These are phyloP conservation scores for Takakia lepidozioides DNA, from an alignment of 225 moss, liverwort and hornwort species.

Conservation along the genomic window DNA sequence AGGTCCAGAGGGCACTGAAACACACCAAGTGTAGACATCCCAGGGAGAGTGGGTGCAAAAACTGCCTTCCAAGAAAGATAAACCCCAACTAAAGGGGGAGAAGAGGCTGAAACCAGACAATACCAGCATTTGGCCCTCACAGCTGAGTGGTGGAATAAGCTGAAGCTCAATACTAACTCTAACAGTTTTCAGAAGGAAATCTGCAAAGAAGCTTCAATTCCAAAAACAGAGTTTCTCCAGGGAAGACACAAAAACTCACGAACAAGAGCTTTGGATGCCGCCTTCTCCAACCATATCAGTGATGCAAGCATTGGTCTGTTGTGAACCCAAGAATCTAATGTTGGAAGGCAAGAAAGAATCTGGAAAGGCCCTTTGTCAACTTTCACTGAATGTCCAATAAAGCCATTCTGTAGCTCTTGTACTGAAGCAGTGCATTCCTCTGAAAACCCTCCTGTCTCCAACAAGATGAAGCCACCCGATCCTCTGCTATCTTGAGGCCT, in stretches of 20 bases:
- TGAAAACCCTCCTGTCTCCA: constrained; percentile 28
- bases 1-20: too few relatives aligned
- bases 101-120: too few relatives aligned
- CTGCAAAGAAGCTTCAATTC: too few relatives aligned
- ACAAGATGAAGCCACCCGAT: constrained; percentile 16
- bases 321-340: constrained; percentile 28
- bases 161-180: too few relatives aligned
- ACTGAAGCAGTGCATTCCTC: constrained; percentile 9
- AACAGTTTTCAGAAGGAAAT: too few relatives aligned
- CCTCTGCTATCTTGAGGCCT: constrained; percentile 1
- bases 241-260: constrained; percentile 71
- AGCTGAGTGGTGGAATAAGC: too few relatives aligned
- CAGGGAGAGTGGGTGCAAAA: too few relatives aligned
- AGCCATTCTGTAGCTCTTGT: constrained; percentile 9
- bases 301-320: constrained; percentile 47
- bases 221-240: too few relatives aligned
- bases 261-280: constrained; percentile 51
- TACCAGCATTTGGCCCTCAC: too few relatives aligned
- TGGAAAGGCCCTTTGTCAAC: constrained; percentile 54
- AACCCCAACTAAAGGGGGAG: too few relatives aligned
- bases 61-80: too few relatives aligned
- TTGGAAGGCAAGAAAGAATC: constrained; percentile 44
- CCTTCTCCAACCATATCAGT: constrained; percentile 68
- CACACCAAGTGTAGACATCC: too few relatives aligned
- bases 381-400: constrained; percentile 8